Base-by-base conservation (phyloP, 768 basidiomycete species). In the Mycena alexandri region DNA sequence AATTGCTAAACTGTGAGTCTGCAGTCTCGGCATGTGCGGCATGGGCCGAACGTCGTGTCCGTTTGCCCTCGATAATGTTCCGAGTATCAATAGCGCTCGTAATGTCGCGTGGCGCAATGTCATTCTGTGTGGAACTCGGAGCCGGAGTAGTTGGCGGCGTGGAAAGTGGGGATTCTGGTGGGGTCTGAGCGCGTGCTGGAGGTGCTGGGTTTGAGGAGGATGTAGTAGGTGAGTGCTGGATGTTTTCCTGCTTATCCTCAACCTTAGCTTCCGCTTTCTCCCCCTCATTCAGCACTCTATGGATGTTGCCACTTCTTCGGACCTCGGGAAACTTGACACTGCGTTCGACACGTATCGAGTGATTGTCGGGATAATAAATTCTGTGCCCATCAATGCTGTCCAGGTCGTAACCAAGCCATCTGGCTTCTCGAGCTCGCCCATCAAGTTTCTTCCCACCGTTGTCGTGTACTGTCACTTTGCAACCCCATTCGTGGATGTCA, bases 401-500 rank as follows among this genome's bases (percentile, higher is more conserved):
- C 34, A 12, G 34, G 34, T 36, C 34, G 12, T 36, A 36, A 12
- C 34, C 34, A 36, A 36, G 5, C 34, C 34, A 36, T 36, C 34
- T 5, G 34, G 7, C 34, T 6, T 36, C 34, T 36, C 34, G 34
- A 36, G 34, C 34, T 5, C 34, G 34, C 34, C 34, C 34, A 12
- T 36, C 34, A 36, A 36, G 34, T 36, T 36, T 36, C 34, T 64
- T 63, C 2, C 34, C 34, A 36, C 12, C 34, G 34, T 36, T 12
- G 34, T 6, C 34, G 34, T 36, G 34, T 6, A 36, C 34, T 12
- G 34, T 12, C 7, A 36, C 75, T 51, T 75, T 74, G n/a, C 73
- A 71, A 10, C 81, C 81, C 76, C 78, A 84, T 36, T 77, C 75
- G 1, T 70, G 71, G 0, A 82, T 41, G 12, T 71, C 46, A 0